phyloP scores from a whole-genome alignment of 164 flowering plant genomes.

The Vitis riparia region DNA sequence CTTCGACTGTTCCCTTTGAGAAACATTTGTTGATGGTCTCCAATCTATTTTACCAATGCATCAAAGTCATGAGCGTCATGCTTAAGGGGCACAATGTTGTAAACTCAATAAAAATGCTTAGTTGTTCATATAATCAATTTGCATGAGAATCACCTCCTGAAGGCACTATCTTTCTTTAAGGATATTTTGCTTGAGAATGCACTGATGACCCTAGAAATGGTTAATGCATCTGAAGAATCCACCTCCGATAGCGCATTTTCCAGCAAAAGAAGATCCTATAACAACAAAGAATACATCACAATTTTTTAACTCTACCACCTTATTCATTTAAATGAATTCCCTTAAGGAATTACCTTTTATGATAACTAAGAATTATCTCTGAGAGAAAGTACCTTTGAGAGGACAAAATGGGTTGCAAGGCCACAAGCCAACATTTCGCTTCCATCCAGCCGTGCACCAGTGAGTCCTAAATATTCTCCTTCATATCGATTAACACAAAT shows the following conservation, averaged over 20 bases:
- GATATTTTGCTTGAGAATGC: background rate
- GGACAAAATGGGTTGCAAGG: constrained; percentile 26
- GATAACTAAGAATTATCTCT: background rate
- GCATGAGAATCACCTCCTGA: too few species aligned
- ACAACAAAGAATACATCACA: background rate
- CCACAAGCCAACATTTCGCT: constrained; percentile 25
- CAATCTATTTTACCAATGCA: too few species aligned
- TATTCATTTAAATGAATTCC: too few species aligned
- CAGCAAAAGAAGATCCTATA: background rate
- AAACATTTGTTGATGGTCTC: too few species aligned
- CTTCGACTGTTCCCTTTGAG: too few species aligned
- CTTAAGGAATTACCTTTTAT: too few species aligned
- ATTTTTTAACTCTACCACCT: too few species aligned
- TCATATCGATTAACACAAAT: background rate
- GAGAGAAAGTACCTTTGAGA: constrained; percentile 17
- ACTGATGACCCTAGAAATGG: background rate
- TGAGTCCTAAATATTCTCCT: constrained; percentile 26
- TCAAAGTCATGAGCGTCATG: too few species aligned
- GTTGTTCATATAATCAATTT: too few species aligned
- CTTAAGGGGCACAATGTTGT: too few species aligned
- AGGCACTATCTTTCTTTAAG: constrained; percentile 1
- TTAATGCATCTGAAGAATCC: background rate
- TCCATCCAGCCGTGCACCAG: constrained; percentile 19
- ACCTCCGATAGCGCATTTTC: constrained; percentile 4
- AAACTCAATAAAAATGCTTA: too few species aligned